A percentile compares a stretch with the other conserved stretches of the same genome.
These are phyloP conservation scores for Pseudocercospora ulei DNA, from an alignment of 2,329 filamentous ascomycete genomes.

Conservation along the genomic window DNA sequence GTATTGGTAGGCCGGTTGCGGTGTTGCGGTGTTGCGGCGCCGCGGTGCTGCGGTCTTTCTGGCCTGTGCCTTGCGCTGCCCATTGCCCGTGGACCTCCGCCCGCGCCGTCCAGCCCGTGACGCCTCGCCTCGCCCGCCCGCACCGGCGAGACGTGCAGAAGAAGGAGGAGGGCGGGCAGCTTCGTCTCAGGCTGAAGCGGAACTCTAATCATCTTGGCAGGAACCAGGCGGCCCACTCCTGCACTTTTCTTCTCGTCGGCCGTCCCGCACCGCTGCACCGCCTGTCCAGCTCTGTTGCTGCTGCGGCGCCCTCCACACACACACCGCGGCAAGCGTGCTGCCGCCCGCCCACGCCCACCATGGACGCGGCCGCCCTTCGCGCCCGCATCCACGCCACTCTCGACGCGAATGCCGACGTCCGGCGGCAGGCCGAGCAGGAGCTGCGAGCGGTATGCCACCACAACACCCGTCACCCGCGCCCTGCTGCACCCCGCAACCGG, in stretches of 20 bases:
- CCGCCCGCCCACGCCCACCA: conserved; percentile 32
- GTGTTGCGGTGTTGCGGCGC: no score
- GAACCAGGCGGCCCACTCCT: conserved; percentile 4
- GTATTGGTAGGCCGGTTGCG: no score
- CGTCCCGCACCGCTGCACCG: conserved; percentile 1
- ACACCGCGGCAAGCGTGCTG: neutral
- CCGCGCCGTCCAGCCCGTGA: neutral
- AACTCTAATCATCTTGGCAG: no score
- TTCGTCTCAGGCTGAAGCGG: no score
- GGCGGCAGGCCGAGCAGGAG: conserved; percentile 68
- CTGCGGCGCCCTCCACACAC: conserved; percentile 1
- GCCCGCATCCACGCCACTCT: conserved; percentile 68
- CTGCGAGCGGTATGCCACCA: conserved; percentile 63
- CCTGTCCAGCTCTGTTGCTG: neutral
- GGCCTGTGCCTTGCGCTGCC: conserved; percentile 1
- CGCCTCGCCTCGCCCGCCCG: neutral
- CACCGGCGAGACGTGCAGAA: neutral
- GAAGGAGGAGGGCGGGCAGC: no score
- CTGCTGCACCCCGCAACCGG: neutral
- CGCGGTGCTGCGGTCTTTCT: no score
- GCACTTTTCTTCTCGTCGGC: conserved; percentile 3
- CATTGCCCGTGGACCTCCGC: neutral
- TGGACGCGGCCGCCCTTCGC: conserved; percentile 67
- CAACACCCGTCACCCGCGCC: neutral
- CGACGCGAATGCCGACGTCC: conserved; percentile 61